A percentile compares a stretch with the other conserved stretches of the same genome.
phyloP scores from a whole-genome alignment of 2,329 filamentous ascomycete species.

The Pseudogymnoascus sp. region DNA sequence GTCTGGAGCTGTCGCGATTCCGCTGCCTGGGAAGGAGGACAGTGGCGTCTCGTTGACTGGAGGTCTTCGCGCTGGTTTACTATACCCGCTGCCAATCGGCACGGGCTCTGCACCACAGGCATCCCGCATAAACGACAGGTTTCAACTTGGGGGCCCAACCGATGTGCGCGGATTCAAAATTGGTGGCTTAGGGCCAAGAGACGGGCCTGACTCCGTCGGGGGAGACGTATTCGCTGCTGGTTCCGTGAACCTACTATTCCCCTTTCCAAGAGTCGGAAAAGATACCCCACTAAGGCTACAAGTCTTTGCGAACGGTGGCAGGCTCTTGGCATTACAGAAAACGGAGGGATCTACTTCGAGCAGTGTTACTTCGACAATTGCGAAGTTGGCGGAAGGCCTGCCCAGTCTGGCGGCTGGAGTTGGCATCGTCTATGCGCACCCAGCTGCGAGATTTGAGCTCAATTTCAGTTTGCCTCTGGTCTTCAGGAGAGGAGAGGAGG shows the following conservation, averaged over 20 bases:
- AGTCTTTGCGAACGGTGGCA: conserved; percentile 82
- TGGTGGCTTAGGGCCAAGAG: conserved; percentile 79
- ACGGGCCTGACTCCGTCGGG: conserved; percentile 76
- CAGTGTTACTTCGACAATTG: conserved; percentile 42
- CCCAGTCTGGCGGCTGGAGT: conserved; percentile 82
- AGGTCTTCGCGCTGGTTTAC: conserved; percentile 69
- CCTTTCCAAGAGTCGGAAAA: conserved; percentile 70
- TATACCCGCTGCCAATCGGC: conserved; percentile 70
- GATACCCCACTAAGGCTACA: conserved; percentile 83
- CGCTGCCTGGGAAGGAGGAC: conserved; percentile 55
- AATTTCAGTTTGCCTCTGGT: conserved; percentile 89
- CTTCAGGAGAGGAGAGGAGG: conserved; percentile 72
- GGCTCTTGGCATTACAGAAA: conserved; percentile 67
- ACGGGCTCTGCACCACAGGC: conserved; percentile 45
- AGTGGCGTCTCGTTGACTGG: conserved; percentile 77
- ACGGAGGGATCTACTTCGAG: conserved; percentile 32
- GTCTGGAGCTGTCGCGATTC: conserved; percentile 64
- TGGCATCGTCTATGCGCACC: conserved; percentile 90
- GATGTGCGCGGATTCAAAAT: conserved; percentile 91
- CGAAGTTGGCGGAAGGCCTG: conserved; percentile 62
- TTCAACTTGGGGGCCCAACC: conserved; percentile 87
- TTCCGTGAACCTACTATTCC: conserved; percentile 76
- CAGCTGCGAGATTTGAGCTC: conserved; percentile 85
- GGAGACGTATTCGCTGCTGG: conserved; percentile 89
- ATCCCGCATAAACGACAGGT: conserved; percentile 86